Conservation (phyloP, 495 filamentous ascomycete species). For the Friedmanniomyces endolithicus region DNA sequence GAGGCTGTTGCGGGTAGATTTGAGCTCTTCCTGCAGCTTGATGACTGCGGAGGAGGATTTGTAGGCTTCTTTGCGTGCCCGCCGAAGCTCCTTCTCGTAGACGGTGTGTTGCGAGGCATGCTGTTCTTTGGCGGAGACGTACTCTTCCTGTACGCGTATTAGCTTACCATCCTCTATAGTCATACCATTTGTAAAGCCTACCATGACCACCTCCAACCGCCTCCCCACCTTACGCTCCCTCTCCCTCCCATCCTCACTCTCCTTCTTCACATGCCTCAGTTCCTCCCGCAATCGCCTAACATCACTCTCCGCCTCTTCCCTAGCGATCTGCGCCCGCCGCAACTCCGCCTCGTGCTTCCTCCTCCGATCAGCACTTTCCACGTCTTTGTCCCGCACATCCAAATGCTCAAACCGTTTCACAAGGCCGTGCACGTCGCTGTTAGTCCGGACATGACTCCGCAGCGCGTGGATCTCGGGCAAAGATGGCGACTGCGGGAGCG, state of each 20-base stretch:
- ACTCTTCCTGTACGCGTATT: slow-evolving; percentile 48
- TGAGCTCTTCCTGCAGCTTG: slow-evolving; percentile 73
- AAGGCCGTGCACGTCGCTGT: slow-evolving; percentile 73
- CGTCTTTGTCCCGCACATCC: slow-evolving; percentile 30
- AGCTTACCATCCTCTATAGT: not conserved
- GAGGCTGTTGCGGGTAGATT: slow-evolving; percentile 45
- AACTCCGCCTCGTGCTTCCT: slow-evolving; percentile 58
- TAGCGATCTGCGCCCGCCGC: slow-evolving; percentile 66
- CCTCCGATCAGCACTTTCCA: slow-evolving; percentile 40
- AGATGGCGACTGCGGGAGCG: slow-evolving; percentile 40
- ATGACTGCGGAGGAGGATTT: slow-evolving; percentile 64
- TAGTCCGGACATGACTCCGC: slow-evolving; percentile 31
- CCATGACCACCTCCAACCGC: slow-evolving; percentile 63
- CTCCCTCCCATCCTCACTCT: slow-evolving; percentile 57
- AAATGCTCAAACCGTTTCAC: slow-evolving; percentile 73
- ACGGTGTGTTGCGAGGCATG: slow-evolving; percentile 57
- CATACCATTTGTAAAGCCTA: slow-evolving; percentile 27
- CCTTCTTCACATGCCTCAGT: slow-evolving; percentile 36
- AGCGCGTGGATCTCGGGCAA: slow-evolving; percentile 37
- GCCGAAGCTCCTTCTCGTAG: slow-evolving; percentile 75
- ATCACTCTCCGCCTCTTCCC: slow-evolving; percentile 69
- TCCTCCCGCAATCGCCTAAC: slow-evolving; percentile 51
- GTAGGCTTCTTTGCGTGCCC: slow-evolving; percentile 73
- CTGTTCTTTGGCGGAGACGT: slow-evolving; percentile 61
- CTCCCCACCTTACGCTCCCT: slow-evolving; percentile 64